Evolutionary conservation across 495 filamentous ascomycete genomes (phyloP).

Genomic region (Viridothelium virens): DNA sequence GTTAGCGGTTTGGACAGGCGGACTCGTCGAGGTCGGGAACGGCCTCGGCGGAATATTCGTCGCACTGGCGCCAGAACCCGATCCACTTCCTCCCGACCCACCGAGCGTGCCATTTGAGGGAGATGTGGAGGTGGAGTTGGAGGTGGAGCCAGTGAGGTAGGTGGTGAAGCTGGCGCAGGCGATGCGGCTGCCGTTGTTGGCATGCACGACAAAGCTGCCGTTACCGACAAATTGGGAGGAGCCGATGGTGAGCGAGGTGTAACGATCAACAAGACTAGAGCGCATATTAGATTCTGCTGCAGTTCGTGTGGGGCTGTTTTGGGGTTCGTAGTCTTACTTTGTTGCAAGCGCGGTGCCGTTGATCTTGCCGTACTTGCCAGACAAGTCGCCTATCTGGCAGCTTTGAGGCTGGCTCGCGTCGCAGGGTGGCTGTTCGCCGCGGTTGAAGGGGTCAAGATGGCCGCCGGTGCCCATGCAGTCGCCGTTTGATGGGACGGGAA

Average conservation of each 20-base stretch:
- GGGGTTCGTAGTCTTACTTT: slow-evolving; percentile 25
- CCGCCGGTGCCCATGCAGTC: slow-evolving; percentile 67
- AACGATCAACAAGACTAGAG: slow-evolving; percentile 55
- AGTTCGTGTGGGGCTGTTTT: background rate
- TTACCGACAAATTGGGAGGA: slow-evolving; percentile 67
- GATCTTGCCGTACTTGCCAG: slow-evolving; percentile 72
- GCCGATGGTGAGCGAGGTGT: slow-evolving; percentile 50
- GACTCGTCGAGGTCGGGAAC: background rate
- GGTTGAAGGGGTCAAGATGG: slow-evolving; percentile 61
- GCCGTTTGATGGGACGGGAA: slow-evolving; percentile 62
- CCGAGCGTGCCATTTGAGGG: background rate
- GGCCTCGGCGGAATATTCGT: slow-evolving; percentile 2
- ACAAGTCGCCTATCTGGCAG: slow-evolving; percentile 78
- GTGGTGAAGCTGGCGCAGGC: slow-evolving; percentile 62
- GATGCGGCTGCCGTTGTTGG: slow-evolving; percentile 59
- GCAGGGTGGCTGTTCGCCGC: slow-evolving; percentile 59
- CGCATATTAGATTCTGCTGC: slow-evolving; percentile 9
- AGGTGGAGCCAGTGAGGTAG: slow-evolving; percentile 1
- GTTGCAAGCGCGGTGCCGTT: slow-evolving; percentile 35
- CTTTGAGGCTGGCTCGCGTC: slow-evolving; percentile 52
- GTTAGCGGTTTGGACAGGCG: background rate
- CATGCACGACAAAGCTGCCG: slow-evolving; percentile 70
- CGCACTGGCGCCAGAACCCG: background rate
- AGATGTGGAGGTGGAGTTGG: background rate
- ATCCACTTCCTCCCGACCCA: background rate